phyloP scores from a whole-genome alignment of 1,284 basidiomycete species.

The Apiotrichum gamsii region DNA sequence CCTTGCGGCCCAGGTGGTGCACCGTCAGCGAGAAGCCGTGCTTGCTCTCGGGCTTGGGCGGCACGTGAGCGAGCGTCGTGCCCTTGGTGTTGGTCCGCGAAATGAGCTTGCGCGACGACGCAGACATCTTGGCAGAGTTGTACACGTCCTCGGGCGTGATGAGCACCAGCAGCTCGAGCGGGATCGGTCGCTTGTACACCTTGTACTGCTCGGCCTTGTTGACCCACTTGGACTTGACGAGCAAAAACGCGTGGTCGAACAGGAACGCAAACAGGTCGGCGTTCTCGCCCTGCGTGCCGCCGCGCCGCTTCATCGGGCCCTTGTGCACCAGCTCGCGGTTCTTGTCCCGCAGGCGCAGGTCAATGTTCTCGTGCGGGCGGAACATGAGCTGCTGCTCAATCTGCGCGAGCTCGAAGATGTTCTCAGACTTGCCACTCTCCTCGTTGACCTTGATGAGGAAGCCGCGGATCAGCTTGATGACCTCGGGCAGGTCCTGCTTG shows the following conservation, averaged over 20 bases:
- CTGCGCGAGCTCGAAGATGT: constrained; percentile 84
- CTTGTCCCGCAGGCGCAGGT: constrained; percentile 78
- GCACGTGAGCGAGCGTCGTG: constrained; percentile 23
- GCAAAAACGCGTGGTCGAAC: constrained; percentile 93
- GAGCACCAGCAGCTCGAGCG: constrained; percentile 84
- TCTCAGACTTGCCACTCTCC: constrained; percentile 87
- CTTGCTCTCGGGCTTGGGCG: constrained; percentile 64
- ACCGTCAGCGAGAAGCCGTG: constrained; percentile 89
- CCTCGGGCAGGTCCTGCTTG: constrained; percentile 71
- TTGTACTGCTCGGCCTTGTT: constrained; percentile 86
- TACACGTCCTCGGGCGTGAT: constrained; percentile 68
- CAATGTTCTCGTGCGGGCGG: constrained; percentile 75
- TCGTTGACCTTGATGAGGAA: constrained; percentile 85
- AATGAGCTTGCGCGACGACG: constrained; percentile 46
- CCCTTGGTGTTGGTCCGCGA: constrained; percentile 14
- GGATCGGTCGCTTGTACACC: constrained; percentile 95
- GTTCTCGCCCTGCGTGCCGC: constrained; percentile 64
- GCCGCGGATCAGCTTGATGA: constrained; percentile 69
- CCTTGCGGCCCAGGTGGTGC: constrained; percentile 85
- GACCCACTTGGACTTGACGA: constrained; percentile 82
- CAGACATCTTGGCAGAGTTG: constrained; percentile 41
- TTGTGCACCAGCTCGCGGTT: constrained; percentile 89
- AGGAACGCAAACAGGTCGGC: constrained; percentile 90
- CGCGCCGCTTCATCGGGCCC: constrained; percentile 85
- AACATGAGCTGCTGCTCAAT: constrained; percentile 82